Base-by-base conservation (phyloP, 2,329 filamentous ascomycete species). In the Lomentospora prolificans region DNA sequence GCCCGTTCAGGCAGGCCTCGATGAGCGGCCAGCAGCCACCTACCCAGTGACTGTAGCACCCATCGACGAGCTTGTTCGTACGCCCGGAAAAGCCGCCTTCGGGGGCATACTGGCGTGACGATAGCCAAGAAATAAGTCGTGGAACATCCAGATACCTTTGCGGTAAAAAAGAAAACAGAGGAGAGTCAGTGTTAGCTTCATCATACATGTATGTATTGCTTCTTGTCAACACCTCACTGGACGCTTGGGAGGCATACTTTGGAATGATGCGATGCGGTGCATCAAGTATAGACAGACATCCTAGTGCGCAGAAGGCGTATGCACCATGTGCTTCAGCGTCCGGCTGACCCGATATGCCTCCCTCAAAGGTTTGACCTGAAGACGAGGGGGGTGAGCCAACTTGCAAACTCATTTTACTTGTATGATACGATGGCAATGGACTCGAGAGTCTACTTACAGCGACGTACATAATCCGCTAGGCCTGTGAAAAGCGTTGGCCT, bases 1-100 rank as follows among this genome's bases (percentile, higher is more conserved):
- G 74, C 27, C 79, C 81, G 61, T 80, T 79, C 57, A 94, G 72
- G 55, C 85, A 85, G 57, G 89, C 89, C 73, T 96, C 87, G 62
- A 97, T 77, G 61, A 99, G 72, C 50, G 92, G 86, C 89, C 91
- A 99, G 73, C 91, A 97, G 55, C 87, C 88, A 55, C 94, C 94
- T 31, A 96, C 87, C 94, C 94, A 99, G 71, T 96, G 92, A 67
- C 89, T 95, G 74, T 99, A 99, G 73, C 94, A 99, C 50, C 92
- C 94, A 69, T 99, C 94, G 30, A 97, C 94, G 30, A 99, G 79
- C 73, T 99, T 99, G 77, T 97, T 97, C 27, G 92, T 96, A 62
- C 94, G 86, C 59, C 94, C 94, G 41, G 89, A 87, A 66, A 96
- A 91, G 33, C 94, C 94, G 60, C 91, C 91, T 69, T 97, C 94